These are phyloP conservation scores for Metschnikowia cerradonensis DNA, from an alignment of 805 yeast genomes.

Conservation along the genomic window DNA sequence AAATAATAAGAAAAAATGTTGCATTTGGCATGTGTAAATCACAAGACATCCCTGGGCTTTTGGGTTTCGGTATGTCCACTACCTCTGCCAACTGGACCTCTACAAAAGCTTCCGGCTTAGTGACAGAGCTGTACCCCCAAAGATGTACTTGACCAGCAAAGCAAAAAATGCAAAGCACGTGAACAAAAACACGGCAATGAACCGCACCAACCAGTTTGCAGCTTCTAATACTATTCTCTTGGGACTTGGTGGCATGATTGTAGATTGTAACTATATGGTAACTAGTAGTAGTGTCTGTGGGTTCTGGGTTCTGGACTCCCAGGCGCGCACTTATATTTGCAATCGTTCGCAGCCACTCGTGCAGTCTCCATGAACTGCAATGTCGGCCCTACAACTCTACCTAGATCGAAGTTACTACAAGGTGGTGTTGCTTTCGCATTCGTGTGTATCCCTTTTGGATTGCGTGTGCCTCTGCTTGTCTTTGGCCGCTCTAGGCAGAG, in stretches of 20 bases:
- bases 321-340: conserved; percentile 1
- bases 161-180: background rate
- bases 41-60: too few species aligned
- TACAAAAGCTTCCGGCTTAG: background rate
- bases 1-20: too few species aligned
- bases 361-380: background rate
- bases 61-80: too few species aligned
- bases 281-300: too few species aligned
- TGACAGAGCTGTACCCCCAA: background rate
- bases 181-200: background rate
- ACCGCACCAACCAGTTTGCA: background rate
- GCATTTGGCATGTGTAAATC: too few species aligned
- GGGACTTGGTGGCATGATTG: background rate
- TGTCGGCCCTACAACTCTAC: conserved; percentile 7
- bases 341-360: conserved; percentile 2
- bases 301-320: background rate
- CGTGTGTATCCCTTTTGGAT: conserved; percentile 8
- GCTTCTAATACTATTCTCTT: background rate
- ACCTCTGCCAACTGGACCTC: too few species aligned
- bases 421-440: conserved; percentile 4
- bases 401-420: conserved; percentile 6
- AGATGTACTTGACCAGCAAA: background rate
- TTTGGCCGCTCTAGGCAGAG: conserved; percentile 11
- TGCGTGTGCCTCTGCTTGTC: conserved; percentile 6
- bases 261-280: too few species aligned